Evolutionary conservation across 2,329 filamentous ascomycete genomes (phyloP).

Genomic region (Fusarium abutilonis): DNA sequence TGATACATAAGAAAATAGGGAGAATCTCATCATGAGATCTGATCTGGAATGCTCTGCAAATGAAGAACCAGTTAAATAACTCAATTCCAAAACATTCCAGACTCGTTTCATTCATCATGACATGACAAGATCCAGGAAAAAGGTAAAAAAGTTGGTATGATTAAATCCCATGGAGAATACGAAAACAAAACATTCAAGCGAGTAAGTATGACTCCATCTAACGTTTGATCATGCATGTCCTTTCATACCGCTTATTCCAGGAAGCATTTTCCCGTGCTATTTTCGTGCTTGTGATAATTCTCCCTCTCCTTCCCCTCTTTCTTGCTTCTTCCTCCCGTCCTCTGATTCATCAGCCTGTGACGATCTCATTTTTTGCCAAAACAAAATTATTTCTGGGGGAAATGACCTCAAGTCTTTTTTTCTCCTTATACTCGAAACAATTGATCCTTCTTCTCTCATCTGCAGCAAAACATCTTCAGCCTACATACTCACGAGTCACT

Average conservation of each 20-base stretch:
- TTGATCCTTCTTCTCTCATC: conserved; percentile 3
- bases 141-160: conserved; percentile 7
- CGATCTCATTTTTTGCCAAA: conserved; percentile 12
- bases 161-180: background rate
- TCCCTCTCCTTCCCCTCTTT: conserved; percentile 14
- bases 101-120: conserved; percentile 10
- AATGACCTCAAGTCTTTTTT: conserved; percentile 5
- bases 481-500: conserved; percentile 17
- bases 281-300: conserved; percentile 24
- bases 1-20: background rate
- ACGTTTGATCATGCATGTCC: conserved; percentile 8
- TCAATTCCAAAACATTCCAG: conserved; percentile 25
- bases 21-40: conserved; percentile 20
- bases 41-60: conserved; percentile 25
- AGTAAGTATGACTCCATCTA: conserved; percentile 16
- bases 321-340: conserved; percentile 8
- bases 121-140: conserved; percentile 3
- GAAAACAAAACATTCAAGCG: conserved; percentile 16
- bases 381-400: conserved; percentile 6
- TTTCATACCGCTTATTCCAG: conserved; percentile 26
- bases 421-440: conserved; percentile 6
- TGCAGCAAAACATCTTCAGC: conserved; percentile 19
- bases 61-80: conserved; percentile 21
- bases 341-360: conserved; percentile 16
- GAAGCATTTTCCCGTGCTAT: conserved; percentile 23